Base-by-base conservation (phyloP, 768 basidiomycete genomes). In the Tricholoma sp. region DNA sequence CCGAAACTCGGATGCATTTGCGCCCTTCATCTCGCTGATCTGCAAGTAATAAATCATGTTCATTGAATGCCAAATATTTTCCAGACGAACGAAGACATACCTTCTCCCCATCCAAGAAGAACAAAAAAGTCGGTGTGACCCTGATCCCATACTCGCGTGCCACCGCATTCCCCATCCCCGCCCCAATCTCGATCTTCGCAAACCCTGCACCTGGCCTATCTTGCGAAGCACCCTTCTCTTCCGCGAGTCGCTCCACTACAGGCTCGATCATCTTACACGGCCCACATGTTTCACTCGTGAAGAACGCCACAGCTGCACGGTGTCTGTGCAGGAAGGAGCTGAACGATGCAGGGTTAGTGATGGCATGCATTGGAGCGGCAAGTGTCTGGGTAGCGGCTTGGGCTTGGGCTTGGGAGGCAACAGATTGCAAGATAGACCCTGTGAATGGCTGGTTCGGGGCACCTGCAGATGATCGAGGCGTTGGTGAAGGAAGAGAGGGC, bases 61-160 rank as follows among this genome's bases (percentile, higher is more conserved):
- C 21, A 45, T 7, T n/a, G 10, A 21, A 24, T 21, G 22, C 21
- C 5, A 9, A 24, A 7, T 27, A 12, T 31, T 31, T 3, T 29
- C 2, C 3, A 18, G 3, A n/a, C 7, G 3, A 14, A n/a, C 16
- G 39, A 31, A 12, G 1, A 57, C 72, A 46, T 41, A 88, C 89
- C 83, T 89, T 85, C 52, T 79, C 76, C 1, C 86, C 91, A 58
- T 89, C 79, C 59, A 86, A 69, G 74, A 93, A 98, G 73, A 97
- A 94, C 39, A 89, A 73, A 65, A 98, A 96, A 0, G 92, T 94
- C 5, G 94, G 95, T 2, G 91, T 96, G 16, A 80, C 93, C 14
- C 79, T 70, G 1, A 97, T 82, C 12, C 80, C 76, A 74, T 81
- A 89, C 67, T 85, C 76, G 1, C 69, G 59, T 0, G 87, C 89